phyloP scores from a whole-genome alignment of 2,329 filamentous ascomycete genomes.

The Fusarium camptoceras region DNA sequence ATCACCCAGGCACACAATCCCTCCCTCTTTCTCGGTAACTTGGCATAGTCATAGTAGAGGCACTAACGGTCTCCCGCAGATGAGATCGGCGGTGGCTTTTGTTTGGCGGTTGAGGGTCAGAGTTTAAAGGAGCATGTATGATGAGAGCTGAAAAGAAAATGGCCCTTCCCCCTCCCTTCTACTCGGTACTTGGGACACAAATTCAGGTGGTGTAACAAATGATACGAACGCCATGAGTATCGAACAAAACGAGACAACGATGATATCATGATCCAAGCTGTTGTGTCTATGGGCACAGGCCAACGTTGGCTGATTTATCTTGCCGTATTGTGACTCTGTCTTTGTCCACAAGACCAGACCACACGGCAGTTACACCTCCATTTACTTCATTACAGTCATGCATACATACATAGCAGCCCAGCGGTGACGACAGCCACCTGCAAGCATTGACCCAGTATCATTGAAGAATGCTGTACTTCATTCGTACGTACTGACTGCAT shows the following conservation, averaged over 20 bases:
- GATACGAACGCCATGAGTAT: background rate
- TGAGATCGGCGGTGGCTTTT: slow-evolving; percentile 38
- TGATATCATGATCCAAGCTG: background rate
- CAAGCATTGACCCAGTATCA: slow-evolving; percentile 13
- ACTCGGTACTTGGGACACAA: background rate
- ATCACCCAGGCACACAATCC: slow-evolving; percentile 14
- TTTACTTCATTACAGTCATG: background rate
- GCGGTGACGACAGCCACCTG: slow-evolving; percentile 24
- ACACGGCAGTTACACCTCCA: background rate
- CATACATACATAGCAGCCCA: background rate
- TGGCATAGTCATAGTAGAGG: slow-evolving; percentile 11
- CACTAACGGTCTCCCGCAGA: slow-evolving; percentile 32
- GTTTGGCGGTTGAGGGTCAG: slow-evolving; percentile 1
- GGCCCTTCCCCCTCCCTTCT: background rate
- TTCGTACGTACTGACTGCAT: background rate
- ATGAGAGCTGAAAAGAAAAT: slow-evolving; percentile 24
- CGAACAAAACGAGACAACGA: background rate
- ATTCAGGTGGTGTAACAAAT: background rate
- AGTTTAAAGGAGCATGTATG: background rate
- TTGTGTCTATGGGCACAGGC: background rate
- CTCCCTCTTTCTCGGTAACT: slow-evolving; percentile 20
- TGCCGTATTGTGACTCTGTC: background rate
- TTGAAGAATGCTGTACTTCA: background rate
- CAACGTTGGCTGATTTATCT: background rate
- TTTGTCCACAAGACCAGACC: background rate